Percentiles rank a stretch among this genome's conserved stretches.
Conservation (phyloP, 192 early-diverging fungal genomes). For the Entomortierella parvispora region DNA sequence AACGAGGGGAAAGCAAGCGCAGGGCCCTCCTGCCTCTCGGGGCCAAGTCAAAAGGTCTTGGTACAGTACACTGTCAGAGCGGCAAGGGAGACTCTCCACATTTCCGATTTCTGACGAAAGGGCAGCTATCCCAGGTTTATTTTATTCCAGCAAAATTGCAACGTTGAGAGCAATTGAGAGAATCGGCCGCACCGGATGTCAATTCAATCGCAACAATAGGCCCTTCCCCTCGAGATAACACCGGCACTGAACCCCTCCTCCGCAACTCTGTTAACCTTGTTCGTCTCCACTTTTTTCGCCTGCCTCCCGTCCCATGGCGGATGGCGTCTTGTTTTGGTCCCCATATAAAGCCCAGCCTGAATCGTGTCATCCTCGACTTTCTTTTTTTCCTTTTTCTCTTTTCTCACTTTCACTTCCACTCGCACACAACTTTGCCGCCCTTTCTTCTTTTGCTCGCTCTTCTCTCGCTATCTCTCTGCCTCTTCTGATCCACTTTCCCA, state of each 20-base stretch:
- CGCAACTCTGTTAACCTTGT: constrained; percentile 29
- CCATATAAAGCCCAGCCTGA: constrained; percentile 9
- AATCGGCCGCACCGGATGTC: constrained; percentile 1
- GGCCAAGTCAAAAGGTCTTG: no score
- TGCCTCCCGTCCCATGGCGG: not conserved
- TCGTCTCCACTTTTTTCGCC: constrained; percentile 51
- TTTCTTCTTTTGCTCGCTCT: constrained; percentile 1
- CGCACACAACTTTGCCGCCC: not conserved
- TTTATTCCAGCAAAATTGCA: no score
- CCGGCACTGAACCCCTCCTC: no score
- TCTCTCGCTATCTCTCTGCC: not conserved
- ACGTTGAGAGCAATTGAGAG: no score
- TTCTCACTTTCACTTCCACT: constrained; percentile 9
- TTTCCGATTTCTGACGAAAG: no score
- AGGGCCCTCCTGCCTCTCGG: no score
- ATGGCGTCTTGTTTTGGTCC: not conserved
- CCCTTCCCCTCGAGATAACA: constrained; percentile 1
- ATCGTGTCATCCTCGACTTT: constrained; percentile 13
- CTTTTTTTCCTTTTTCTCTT: constrained; percentile 17
- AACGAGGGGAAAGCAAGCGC: no score
- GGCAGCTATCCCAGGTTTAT: no score
- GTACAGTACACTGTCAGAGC: no score
- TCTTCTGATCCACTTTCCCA: not conserved
- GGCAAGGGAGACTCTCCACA: no score
- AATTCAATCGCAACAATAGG: not conserved